These are phyloP conservation scores for Striga asiatica DNA, from an alignment of 257 asterid species.

Conservation along the genomic window DNA sequence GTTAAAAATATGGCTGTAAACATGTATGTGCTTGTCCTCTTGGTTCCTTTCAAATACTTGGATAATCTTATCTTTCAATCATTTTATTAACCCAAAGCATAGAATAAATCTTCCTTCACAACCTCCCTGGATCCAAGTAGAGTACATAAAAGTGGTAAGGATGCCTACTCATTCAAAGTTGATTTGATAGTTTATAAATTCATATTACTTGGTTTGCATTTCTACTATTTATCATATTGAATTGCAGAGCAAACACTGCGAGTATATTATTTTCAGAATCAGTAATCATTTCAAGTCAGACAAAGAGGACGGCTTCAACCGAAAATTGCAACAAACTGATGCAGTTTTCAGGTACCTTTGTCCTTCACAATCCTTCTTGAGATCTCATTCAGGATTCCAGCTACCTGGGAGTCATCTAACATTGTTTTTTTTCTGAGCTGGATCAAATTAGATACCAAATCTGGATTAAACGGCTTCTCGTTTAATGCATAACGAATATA, in stretches of 20 bases:
- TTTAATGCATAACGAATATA: constrained; percentile 82
- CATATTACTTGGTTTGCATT: constrained; percentile 9
- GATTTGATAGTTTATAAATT: constrained; percentile 3
- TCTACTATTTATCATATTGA: not conserved
- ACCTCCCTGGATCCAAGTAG: not conserved
- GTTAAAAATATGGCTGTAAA: not conserved
- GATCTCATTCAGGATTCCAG: constrained; percentile 73
- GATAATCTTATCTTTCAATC: not conserved
- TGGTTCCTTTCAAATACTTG: not conserved
- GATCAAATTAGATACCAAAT: constrained; percentile 58
- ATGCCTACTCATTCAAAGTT: not conserved
- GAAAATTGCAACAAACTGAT: constrained; percentile 9
- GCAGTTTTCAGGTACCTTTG: constrained; percentile 44
- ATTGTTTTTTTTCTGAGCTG: constrained; percentile 64
- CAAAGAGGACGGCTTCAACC: not conserved
- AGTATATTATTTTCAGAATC: no score
- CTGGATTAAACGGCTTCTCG: constrained; percentile 88
- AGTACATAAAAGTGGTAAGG: not conserved
- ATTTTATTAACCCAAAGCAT: not conserved
- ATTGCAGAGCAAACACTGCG: not conserved
- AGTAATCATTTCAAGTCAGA: not conserved
- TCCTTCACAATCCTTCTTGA: constrained; percentile 81
- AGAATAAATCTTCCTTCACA: not conserved
- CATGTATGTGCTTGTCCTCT: not conserved
- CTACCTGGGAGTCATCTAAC: constrained; percentile 72